Conservation (phyloP, 257 asterid genomes). For the Galeopsis tetrahit region DNA sequence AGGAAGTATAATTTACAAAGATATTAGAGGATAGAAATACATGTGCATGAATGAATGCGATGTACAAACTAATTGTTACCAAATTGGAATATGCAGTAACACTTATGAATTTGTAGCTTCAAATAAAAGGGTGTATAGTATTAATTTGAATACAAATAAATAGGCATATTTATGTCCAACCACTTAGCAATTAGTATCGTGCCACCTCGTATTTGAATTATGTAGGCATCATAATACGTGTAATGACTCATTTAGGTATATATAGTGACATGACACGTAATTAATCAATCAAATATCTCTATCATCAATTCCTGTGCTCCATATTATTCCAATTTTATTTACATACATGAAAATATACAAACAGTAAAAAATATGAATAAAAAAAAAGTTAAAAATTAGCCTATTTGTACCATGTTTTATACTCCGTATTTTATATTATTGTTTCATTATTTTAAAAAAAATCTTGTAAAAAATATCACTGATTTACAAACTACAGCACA, state of each 20-base stretch:
- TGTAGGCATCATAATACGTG: constrained; percentile 4
- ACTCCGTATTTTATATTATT: too few relatives aligned
- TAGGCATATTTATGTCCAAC: constrained; percentile 2
- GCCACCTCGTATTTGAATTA: background rate
- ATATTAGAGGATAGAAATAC: background rate
- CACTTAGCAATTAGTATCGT: background rate
- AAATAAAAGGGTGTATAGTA: background rate
- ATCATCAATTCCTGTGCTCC: background rate
- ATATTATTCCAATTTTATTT: background rate
- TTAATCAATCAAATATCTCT: background rate
- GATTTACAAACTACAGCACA: too few relatives aligned
- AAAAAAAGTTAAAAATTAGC: background rate
- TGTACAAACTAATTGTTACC: background rate
- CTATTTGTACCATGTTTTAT: background rate
- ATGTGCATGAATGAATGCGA: background rate
- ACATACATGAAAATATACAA: background rate
- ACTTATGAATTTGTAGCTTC: background rate
- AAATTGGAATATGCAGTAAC: background rate
- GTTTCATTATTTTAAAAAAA: too few relatives aligned
- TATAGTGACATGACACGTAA: background rate
- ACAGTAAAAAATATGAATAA: background rate
- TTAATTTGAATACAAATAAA: background rate
- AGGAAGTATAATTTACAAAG: too few relatives aligned
- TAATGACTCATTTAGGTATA: background rate
- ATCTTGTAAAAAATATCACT: too few relatives aligned